Evolutionary conservation across 345 rosid species (phyloP), one percentile per base, ranked within the genome.

Genomic region (Alliaria petiolata): DNA sequence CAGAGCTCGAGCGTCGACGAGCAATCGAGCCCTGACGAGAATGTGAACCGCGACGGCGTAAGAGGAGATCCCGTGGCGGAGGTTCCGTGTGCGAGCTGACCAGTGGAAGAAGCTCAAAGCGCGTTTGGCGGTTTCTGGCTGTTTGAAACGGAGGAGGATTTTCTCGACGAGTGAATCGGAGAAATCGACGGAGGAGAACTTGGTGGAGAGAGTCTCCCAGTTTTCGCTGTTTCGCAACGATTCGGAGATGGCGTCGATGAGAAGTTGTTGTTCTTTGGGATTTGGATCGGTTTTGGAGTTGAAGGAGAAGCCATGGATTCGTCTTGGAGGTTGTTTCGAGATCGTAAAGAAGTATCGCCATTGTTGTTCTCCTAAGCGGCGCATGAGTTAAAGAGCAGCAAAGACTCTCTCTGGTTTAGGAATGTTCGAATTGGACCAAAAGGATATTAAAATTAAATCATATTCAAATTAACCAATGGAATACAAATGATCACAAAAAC

Each of bases 81-180:
- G 78, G 13, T 71, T 78, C n/a, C 78, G 79, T 3, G 63, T 58
- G 43, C 74, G 81, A 3, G 92, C 79, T 1, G 95, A 84, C 95
- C 95, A 92, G 63, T 88, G 85, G 79, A 92, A 90, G 79, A 92
- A 92, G 60, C 81, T 80, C 14, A 92, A 59, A 31, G 92, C 98
- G 13, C 64, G 69, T 79, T 85, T 86, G 5, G 97, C 91, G 47
- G 86, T 79, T 33, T 53, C 65, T 0, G 93, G 97, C 8, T 83
- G 81, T 69, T 84, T 85, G 75, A 92, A 76, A 64, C 83, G 79
- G 55, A 92, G 83, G 53, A 92, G 79, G 8, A 92, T 83, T 10
- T 72, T 52, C 26, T 78, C 59, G 28, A 85, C 74, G 34, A 88
- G 40, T 8, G 76, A 81, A 19, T 78, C 64, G 50, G 81, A 81